Conservation (phyloP, 352 stramenopile species). For the Blastocystis sp. region DNA sequence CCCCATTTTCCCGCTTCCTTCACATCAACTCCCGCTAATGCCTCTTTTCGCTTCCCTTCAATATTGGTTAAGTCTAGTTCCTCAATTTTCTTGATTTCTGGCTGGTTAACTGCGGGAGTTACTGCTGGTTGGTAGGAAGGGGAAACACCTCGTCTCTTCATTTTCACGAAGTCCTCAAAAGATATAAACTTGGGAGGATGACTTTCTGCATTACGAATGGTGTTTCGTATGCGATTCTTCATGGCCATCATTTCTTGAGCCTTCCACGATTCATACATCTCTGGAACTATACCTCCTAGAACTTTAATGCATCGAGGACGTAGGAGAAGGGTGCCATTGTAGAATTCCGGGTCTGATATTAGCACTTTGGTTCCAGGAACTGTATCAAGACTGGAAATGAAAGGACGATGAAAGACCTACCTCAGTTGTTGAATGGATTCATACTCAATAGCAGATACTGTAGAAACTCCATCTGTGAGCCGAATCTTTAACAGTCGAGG, state of each 20-base stretch:
- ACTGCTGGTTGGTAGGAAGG: neutral
- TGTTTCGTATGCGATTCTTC: slow-evolving; percentile 36
- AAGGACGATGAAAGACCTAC: neutral
- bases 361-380: slow-evolving; percentile 48
- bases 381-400: neutral
- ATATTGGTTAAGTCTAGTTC: slow-evolving; percentile 43
- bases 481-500: slow-evolving; percentile 10
- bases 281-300: slow-evolving; percentile 21
- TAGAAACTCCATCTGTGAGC: slow-evolving; percentile 34
- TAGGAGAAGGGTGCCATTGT: slow-evolving; percentile 12
- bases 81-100: slow-evolving; percentile 17
- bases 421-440: neutral
- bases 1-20: slow-evolving; percentile 49
- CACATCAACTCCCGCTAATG: neutral
- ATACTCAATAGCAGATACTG: slow-evolving; percentile 25
- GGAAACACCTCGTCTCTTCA: neutral
- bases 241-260: slow-evolving; percentile 30
- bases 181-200: slow-evolving; percentile 59
- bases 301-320: neutral
- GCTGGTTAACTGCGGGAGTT: neutral
- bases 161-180: slow-evolving; percentile 58
- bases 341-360: slow-evolving; percentile 30
- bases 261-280: slow-evolving; percentile 10
- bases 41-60: slow-evolving; percentile 7
- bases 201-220: neutral